Percentiles rank a stretch among this genome's conserved stretches.
These are phyloP conservation scores for Achaetomium macrosporum DNA, from an alignment of 2,329 filamentous ascomycete genomes.

Conservation along the genomic window DNA sequence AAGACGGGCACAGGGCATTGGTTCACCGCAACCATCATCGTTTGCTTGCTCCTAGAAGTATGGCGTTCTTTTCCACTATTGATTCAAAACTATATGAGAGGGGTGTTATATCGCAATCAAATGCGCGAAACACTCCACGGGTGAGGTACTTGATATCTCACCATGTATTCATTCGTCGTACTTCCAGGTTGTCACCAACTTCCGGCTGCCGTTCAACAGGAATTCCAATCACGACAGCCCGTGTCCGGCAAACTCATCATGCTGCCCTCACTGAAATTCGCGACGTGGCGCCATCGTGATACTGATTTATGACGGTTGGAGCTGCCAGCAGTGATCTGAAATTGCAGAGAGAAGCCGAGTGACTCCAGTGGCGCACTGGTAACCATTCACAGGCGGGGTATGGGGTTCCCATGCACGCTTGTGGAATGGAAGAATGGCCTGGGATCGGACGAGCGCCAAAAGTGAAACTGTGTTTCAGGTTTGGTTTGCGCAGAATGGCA, in stretches of 20 bases:
- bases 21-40: too few relatives aligned
- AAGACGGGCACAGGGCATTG: too few relatives aligned
- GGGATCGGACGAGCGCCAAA: constrained; percentile 13
- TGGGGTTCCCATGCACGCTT: background rate
- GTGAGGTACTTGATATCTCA: background rate
- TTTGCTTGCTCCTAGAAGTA: background rate
- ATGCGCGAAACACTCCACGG: background rate
- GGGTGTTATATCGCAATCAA: constrained; percentile 4
- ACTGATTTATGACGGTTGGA: too few relatives aligned
- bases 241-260: constrained; percentile 9
- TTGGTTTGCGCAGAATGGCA: constrained; percentile 1
- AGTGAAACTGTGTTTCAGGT: constrained; percentile 22
- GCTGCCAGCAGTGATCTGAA: background rate
- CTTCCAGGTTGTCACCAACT: constrained; percentile 2
- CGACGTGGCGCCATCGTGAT: background rate
- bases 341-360: background rate
- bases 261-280: background rate
- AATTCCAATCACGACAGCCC: constrained; percentile 9
- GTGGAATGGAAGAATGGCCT: constrained; percentile 15
- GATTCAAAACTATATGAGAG: background rate
- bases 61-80: background rate
- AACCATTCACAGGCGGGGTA: constrained; percentile 13
- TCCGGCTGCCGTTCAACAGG: constrained; percentile 9
- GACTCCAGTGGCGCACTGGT: constrained; percentile 11
- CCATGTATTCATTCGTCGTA: background rate